Conservation (phyloP, 1,284 basidiomycete species). For the Ustilago nuda region DNA sequence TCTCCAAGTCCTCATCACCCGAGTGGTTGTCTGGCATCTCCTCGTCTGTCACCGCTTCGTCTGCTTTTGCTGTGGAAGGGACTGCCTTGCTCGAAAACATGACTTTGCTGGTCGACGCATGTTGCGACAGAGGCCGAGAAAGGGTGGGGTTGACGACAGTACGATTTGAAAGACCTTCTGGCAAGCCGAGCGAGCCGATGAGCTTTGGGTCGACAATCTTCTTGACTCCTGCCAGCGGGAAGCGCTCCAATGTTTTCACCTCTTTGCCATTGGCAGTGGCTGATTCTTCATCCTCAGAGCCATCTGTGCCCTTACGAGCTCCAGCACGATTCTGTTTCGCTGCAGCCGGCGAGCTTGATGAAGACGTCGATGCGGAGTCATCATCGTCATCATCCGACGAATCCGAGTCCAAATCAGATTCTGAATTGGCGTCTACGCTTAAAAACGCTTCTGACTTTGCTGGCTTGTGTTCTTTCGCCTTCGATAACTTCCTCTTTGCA, state of each 20-base stretch:
- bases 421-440: conserved; percentile 10
- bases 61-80: background rate
- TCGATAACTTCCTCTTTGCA: conserved; percentile 10
- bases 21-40: conserved; percentile 14
- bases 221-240: conserved; percentile 45
- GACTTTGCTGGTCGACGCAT: conserved; percentile 14
- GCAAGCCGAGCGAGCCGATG: conserved; percentile 60
- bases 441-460: conserved; percentile 6
- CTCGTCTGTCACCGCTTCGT: conserved; percentile 17
- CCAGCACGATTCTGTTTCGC: background rate
- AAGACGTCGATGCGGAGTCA: conserved; percentile 16
- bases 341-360: conserved; percentile 4
- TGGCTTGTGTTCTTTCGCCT: background rate
- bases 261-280: conserved; percentile 5
- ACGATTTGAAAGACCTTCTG: conserved; percentile 53
- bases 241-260: conserved; percentile 28
- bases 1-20: conserved; percentile 21
- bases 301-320: background rate
- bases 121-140: conserved; percentile 34
- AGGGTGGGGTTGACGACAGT: conserved; percentile 53
- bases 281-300: background rate
- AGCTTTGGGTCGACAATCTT: conserved; percentile 42
- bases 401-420: conserved; percentile 9
- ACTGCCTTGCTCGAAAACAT: background rate
- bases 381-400: conserved; percentile 17